A percentile compares a stretch with the other conserved stretches of the same genome.
These are phyloP conservation scores for Dioszegia crocea DNA, from an alignment of 768 basidiomycete genomes.

Conservation along the genomic window DNA sequence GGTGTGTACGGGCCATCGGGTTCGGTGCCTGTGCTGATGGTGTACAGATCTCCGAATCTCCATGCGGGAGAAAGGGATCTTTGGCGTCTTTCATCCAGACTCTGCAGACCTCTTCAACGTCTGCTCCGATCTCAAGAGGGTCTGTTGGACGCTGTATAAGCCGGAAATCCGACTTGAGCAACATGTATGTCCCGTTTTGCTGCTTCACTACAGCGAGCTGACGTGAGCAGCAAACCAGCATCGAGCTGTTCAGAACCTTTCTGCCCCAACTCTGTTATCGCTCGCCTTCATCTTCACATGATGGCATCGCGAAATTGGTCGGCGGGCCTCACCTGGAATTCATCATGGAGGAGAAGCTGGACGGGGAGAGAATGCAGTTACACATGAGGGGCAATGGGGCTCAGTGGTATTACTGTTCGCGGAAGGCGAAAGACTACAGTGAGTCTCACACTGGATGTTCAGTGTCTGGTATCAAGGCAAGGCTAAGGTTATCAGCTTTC, in stretches of 20 bases:
- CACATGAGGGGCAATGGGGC: slow-evolving; percentile 77
- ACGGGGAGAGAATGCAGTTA: slow-evolving; percentile 93
- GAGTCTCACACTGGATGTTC: background rate
- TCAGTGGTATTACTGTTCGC: slow-evolving; percentile 87
- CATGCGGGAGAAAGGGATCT: slow-evolving; percentile 89
- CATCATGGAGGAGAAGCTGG: slow-evolving; percentile 92
- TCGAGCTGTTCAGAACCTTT: slow-evolving; percentile 79
- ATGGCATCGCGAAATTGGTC: slow-evolving; percentile 79
- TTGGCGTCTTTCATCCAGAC: slow-evolving; percentile 87
- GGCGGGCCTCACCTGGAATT: slow-evolving; percentile 64
- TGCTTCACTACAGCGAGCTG: too few relatives aligned
- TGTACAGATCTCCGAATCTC: slow-evolving; percentile 78
- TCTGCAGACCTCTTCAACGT: slow-evolving; percentile 92
- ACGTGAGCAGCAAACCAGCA: slow-evolving; percentile 71
- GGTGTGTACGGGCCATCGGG: slow-evolving; percentile 53
- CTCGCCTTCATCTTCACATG: slow-evolving; percentile 66
- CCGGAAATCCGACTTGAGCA: slow-evolving; percentile 57
- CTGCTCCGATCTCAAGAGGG: slow-evolving; percentile 91
- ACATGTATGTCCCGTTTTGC: background rate
- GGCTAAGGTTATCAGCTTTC: slow-evolving; percentile 67
- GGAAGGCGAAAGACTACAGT: slow-evolving; percentile 55
- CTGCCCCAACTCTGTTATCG: slow-evolving; percentile 94
- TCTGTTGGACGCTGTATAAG: slow-evolving; percentile 83
- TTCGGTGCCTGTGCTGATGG: background rate
- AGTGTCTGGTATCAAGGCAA: background rate